Conservation (phyloP, 108 stramenopile genomes). For the Cylindrotheca closterium region DNA sequence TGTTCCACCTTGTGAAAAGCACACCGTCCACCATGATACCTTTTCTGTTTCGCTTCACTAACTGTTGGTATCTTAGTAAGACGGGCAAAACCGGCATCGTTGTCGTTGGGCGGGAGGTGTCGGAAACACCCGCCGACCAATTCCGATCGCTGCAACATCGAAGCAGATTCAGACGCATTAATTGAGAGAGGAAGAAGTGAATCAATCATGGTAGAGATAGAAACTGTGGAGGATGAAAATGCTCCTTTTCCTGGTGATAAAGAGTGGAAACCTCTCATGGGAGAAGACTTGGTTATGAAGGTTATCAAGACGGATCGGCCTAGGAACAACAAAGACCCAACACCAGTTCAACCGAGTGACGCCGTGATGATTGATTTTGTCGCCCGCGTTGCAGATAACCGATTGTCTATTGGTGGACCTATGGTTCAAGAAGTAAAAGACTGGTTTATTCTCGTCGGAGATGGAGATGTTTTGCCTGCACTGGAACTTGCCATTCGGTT, state of each 20-base stretch:
- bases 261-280: conserved; percentile 56
- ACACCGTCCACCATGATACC: too few relatives aligned
- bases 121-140: too few relatives aligned
- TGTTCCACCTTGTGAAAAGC: too few relatives aligned
- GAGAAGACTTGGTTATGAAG: conserved; percentile 49
- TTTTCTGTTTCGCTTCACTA: too few relatives aligned
- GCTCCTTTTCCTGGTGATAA: neutral
- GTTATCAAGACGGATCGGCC: conserved; percentile 14
- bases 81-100: too few relatives aligned
- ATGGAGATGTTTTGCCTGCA: conserved; percentile 49
- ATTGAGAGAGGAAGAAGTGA: too few relatives aligned
- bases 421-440: conserved; percentile 35
- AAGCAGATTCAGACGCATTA: too few relatives aligned
- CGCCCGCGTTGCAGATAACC: conserved; percentile 33
- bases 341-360: conserved; percentile 33
- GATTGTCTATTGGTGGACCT: conserved; percentile 6
- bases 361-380: conserved; percentile 46
- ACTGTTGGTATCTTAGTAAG: too few relatives aligned
- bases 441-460: conserved; percentile 51
- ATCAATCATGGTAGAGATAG: neutral
- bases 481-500: conserved; percentile 63
- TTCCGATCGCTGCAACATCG: too few relatives aligned
- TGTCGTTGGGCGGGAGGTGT: too few relatives aligned
- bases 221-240: conserved; percentile 13
- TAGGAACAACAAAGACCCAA: conserved; percentile 10